A percentile compares a stretch with the other conserved stretches of the same genome.
Evolutionary conservation across 108 stramenopile species (phyloP).

Genomic region (Fistulifera pelliculosa): DNA sequence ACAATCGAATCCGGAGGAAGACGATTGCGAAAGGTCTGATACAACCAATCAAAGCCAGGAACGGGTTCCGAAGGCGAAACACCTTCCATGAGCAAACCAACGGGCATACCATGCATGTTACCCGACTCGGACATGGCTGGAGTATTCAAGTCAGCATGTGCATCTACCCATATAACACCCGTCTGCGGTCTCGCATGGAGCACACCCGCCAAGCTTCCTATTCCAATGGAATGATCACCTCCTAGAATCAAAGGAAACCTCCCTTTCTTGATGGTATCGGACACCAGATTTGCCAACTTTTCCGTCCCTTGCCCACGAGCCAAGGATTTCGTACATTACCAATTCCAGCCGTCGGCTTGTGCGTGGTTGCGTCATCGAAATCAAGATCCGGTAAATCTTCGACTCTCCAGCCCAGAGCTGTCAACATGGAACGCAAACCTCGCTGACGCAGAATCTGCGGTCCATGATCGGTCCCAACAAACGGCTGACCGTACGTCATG

Average conservation of each 20-base stretch:
- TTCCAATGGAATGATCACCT: conserved; percentile 97
- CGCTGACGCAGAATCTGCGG: conserved; percentile 58
- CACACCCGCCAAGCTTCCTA: conserved; percentile 89
- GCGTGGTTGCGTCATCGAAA: conserved; percentile 23
- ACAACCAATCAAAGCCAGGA: conserved; percentile 89
- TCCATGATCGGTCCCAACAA: conserved; percentile 75
- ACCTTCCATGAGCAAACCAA: conserved; percentile 88
- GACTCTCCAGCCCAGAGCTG: conserved; percentile 78
- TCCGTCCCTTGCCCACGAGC: too few species aligned
- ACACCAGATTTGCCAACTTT: conserved; percentile 41
- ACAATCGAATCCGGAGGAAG: conserved; percentile 79
- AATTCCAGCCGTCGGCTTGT: background rate
- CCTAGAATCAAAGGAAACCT: conserved; percentile 88
- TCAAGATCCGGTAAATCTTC: conserved; percentile 73
- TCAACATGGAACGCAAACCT: conserved; percentile 56
- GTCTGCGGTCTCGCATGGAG: conserved; percentile 77
- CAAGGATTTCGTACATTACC: conserved; percentile 13
- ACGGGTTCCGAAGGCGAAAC: conserved; percentile 17
- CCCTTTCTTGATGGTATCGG: conserved; percentile 33
- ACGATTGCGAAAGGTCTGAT: conserved; percentile 34
- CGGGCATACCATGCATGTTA: conserved; percentile 99
- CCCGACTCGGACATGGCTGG: conserved; percentile 84
- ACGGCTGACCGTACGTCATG: conserved; percentile 88
- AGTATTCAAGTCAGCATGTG: conserved; percentile 98
- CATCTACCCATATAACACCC: conserved; percentile 98